Conservation (phyloP, 2,329 filamentous ascomycete genomes). For the Clarireedia monteithiana region DNA sequence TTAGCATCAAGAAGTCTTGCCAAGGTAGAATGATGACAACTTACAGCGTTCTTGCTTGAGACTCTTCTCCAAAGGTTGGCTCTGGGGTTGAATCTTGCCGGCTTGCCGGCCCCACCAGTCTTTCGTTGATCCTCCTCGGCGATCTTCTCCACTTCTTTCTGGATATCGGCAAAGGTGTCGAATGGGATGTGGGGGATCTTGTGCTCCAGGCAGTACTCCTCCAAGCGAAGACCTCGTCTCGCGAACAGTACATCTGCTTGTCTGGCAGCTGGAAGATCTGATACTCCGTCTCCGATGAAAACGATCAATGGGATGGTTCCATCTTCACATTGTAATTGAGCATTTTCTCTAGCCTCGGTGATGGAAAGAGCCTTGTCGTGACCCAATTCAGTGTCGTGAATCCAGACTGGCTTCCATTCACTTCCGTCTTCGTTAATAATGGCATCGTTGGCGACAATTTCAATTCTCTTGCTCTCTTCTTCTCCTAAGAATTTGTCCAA, state of each 20-base stretch:
- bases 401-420: conserved; percentile 59
- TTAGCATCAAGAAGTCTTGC: not conserved
- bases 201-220: conserved; percentile 59
- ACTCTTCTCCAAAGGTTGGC: conserved; percentile 61
- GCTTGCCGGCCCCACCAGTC: conserved; percentile 52
- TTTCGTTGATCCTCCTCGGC: conserved; percentile 50
- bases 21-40: not conserved
- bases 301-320: conserved; percentile 58
- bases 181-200: conserved; percentile 52
- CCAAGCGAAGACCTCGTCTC: conserved; percentile 53
- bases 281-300: conserved; percentile 64
- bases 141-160: conserved; percentile 50
- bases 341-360: conserved; percentile 48
- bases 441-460: conserved; percentile 63
- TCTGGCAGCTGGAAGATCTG: conserved; percentile 56
- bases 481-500: conserved; percentile 59
- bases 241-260: conserved; percentile 63
- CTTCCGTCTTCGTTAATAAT: conserved; percentile 49
- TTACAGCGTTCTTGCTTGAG: conserved; percentile 45
- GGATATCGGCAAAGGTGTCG: conserved; percentile 60
- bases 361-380: conserved; percentile 62
- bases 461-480: conserved; percentile 36
- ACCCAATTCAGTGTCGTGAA: conserved; percentile 55
- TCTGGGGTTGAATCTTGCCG: conserved; percentile 56
- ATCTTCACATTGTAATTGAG: conserved; percentile 46